Conservation (phyloP, 208 protist species). For the Leishmania lainsoni region DNA sequence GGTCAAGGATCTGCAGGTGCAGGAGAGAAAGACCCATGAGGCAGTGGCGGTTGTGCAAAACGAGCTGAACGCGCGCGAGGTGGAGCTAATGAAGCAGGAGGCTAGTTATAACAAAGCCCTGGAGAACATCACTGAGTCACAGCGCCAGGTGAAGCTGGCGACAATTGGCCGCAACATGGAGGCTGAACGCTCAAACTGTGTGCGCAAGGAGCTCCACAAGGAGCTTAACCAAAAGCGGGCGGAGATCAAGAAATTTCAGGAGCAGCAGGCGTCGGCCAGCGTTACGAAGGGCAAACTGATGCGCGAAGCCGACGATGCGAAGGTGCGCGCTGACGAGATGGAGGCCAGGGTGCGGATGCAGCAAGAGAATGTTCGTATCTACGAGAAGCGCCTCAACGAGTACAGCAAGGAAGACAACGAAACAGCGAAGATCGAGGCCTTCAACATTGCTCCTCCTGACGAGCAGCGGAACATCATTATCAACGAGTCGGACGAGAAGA, state of each 20-base stretch:
- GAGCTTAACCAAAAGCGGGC: constrained; percentile 43
- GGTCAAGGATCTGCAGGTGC: constrained; percentile 76
- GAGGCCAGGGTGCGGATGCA: constrained; percentile 48
- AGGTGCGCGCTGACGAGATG: constrained; percentile 40
- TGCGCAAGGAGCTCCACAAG: constrained; percentile 35
- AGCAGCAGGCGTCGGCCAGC: constrained; percentile 30
- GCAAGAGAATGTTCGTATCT: constrained; percentile 32
- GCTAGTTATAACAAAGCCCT: constrained; percentile 55
- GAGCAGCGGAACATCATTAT: constrained; percentile 50
- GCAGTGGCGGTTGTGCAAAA: constrained; percentile 76
- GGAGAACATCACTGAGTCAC: constrained; percentile 36
- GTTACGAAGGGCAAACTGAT: constrained; percentile 26
- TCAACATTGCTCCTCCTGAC: constrained; percentile 59
- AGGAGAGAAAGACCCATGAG: constrained; percentile 59
- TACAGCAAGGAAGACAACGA: constrained; percentile 42
- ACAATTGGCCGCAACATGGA: constrained; percentile 56
- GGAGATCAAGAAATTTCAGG: constrained; percentile 39
- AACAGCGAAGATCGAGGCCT: constrained; percentile 50
- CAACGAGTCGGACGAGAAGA: constrained; percentile 25
- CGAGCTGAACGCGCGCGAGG: constrained; percentile 83
- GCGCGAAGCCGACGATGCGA: constrained; percentile 47
- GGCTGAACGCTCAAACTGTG: constrained; percentile 40
- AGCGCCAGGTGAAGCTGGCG: constrained; percentile 48
- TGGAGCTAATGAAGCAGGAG: constrained; percentile 89
- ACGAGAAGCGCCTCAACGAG: constrained; percentile 33